Base-by-base conservation (phyloP, 1,284 basidiomycete genomes). In the Cerrena zonata region DNA sequence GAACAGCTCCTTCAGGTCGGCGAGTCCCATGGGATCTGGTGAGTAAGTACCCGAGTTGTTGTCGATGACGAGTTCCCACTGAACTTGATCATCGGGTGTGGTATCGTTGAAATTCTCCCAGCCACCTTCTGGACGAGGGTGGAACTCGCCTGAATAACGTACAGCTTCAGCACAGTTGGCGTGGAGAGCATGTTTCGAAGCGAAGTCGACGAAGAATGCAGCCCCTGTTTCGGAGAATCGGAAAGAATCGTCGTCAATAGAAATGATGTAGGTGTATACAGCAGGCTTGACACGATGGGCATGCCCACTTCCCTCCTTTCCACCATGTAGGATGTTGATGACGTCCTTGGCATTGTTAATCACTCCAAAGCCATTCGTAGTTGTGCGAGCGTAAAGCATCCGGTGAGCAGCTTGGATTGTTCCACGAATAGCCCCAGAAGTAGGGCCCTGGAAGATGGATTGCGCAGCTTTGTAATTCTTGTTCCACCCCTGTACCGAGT, bases 171-270 rank as follows among this genome's bases (percentile, higher is more conserved):
- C 66, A 59, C 71, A 73, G 57, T 71, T 71, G 18, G 70, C 59
- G 56, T 72, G 70, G 52, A 74, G 63, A 15, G 72, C 73, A 58
- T 75, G 73, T 59, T 89, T 89, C n/a, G 82, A 85, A 22, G 80
- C 86, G 61, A 88, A 87, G 66, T 88, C 84, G 53, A 88, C 84
- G 64, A 89, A 87, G 69, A 89, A 89, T 18, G 84, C 79, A 1
- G 86, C 86, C 10, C 86, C 86, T 2, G 86, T 89, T 64, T 89
- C 86, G 36, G 84, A 86, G 67, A 89, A 89, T 7, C 86, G 78
- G 56, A 87, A 76, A 2, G 82, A 79, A 58, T 85, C 78, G 67
- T 89, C 86, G 45, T 83, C 78, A 11, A 74, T 69, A 11, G 80
- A 76, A 62, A 89, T 82, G 61, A 89, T 74, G 66, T 89, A 89